Conservation (phyloP, 23 red algal genomes). For the Cyanidium caldarium region DNA sequence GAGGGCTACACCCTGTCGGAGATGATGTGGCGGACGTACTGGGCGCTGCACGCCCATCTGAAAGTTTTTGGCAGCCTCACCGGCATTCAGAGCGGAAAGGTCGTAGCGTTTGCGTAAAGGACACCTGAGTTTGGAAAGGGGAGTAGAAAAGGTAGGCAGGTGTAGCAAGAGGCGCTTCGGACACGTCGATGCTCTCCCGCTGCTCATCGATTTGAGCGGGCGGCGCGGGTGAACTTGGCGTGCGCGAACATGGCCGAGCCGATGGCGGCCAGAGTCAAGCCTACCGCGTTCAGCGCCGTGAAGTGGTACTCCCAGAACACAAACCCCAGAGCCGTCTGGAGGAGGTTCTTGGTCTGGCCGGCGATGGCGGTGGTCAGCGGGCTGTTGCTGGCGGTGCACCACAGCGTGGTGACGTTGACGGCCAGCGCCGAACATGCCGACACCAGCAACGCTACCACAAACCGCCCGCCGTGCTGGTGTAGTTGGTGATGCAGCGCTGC, state of each 20-base stretch:
- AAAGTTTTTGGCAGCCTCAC: background rate
- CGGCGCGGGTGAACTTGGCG: slow-evolving; percentile 18
- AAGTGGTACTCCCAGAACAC: slow-evolving; percentile 68
- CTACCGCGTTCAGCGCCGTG: slow-evolving; percentile 51
- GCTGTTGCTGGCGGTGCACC: slow-evolving; percentile 74
- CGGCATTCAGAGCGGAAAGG: background rate
- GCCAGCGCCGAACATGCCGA: slow-evolving; percentile 67
- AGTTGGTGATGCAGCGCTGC: slow-evolving; percentile 33
- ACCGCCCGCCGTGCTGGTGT: slow-evolving; percentile 32
- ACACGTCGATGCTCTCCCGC: too few species aligned
- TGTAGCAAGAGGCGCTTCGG: too few species aligned
- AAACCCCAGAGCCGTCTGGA: slow-evolving; percentile 83
- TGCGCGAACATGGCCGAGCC: slow-evolving; percentile 47
- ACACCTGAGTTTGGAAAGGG: too few species aligned
- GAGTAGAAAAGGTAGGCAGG: too few species aligned
- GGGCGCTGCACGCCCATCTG: background rate
- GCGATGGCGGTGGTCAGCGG: slow-evolving; percentile 74
- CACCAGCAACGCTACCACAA: slow-evolving; percentile 38
- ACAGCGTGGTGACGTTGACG: slow-evolving; percentile 74
- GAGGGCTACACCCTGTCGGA: slow-evolving; percentile 9
- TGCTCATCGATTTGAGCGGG: too few species aligned
- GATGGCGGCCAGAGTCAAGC: slow-evolving; percentile 49
- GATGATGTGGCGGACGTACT: slow-evolving; percentile 8
- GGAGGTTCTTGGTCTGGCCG: slow-evolving; percentile 83
- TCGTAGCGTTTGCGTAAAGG: background rate